These are phyloP conservation scores for Pseudogymnoascus sp. DNA, from an alignment of 2,329 filamentous ascomycete genomes.

Conservation along the genomic window DNA sequence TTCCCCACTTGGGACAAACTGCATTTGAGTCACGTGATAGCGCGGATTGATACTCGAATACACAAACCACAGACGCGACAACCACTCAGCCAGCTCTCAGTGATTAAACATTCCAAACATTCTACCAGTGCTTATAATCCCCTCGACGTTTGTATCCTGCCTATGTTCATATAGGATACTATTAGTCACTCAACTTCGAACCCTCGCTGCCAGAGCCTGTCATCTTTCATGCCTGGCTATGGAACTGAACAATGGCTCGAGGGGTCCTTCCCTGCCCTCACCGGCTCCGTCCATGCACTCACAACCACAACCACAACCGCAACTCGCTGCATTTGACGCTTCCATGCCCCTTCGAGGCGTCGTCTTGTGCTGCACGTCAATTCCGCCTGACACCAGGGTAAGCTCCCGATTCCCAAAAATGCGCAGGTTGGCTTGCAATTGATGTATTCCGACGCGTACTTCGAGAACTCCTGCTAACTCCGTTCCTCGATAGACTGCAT, in stretches of 20 bases:
- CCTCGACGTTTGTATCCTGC: background rate
- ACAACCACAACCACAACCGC: background rate
- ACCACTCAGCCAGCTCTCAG: background rate
- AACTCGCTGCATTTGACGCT: constrained; percentile 7
- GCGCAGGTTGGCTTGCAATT: constrained; percentile 29
- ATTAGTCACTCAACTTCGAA: background rate
- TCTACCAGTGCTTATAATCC: background rate
- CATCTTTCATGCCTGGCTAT: background rate
- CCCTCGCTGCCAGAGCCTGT: background rate
- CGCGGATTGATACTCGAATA: background rate
- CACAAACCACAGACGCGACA: background rate
- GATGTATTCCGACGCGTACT: background rate
- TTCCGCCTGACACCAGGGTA: constrained; percentile 71
- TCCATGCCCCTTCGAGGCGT: constrained; percentile 61
- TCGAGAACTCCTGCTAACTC: constrained; percentile 11
- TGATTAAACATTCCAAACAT: background rate
- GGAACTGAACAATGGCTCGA: background rate
- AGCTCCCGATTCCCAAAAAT: constrained; percentile 26
- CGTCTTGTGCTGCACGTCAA: constrained; percentile 81
- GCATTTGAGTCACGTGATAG: background rate
- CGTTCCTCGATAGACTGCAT: constrained; percentile 34
- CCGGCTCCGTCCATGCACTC: background rate
- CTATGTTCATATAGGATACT: background rate
- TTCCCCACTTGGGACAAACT: background rate
- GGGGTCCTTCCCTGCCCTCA: background rate